Conservation (phyloP, 1,284 basidiomycete species). For the Marasmius tenuissimus region DNA sequence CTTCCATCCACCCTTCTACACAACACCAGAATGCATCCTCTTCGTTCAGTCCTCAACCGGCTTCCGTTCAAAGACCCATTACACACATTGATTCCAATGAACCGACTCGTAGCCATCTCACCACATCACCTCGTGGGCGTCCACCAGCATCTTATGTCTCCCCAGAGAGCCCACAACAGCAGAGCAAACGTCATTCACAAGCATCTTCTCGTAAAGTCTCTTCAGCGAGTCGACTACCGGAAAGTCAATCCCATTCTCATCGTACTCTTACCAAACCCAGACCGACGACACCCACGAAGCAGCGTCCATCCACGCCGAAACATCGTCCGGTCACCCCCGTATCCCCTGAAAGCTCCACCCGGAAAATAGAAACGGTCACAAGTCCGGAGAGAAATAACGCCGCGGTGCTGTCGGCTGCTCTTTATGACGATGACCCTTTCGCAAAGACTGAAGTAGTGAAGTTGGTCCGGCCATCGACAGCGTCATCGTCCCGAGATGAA, state of each 20-base stretch:
- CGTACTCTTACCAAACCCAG: conserved; percentile 19
- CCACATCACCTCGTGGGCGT: neutral
- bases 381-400: conserved; percentile 7
- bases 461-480: conserved; percentile 32
- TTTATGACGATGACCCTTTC: conserved; percentile 58
- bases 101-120: neutral
- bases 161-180: conserved; percentile 1
- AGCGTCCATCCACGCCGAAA: conserved; percentile 16
- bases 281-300: neutral
- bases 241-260: conserved; percentile 8
- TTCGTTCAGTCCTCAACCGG: neutral
- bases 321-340: conserved; percentile 21
- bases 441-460: conserved; percentile 51
- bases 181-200: conserved; percentile 3
- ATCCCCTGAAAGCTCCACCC: conserved; percentile 11
- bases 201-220: conserved; percentile 5
- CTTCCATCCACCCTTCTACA: neutral
- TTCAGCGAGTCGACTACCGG: neutral
- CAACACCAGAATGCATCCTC: too few relatives aligned
- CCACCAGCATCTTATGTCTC: conserved; percentile 1
- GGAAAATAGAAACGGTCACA: neutral
- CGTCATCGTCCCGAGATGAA: conserved; percentile 1
- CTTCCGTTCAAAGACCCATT: neutral
- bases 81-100: neutral
- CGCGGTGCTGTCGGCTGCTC: conserved; percentile 21